Percentiles rank a stretch among this genome's conserved stretches.
These are phyloP conservation scores for Pezicula radicicola DNA, from an alignment of 2,329 filamentous ascomycete genomes.

Conservation along the genomic window DNA sequence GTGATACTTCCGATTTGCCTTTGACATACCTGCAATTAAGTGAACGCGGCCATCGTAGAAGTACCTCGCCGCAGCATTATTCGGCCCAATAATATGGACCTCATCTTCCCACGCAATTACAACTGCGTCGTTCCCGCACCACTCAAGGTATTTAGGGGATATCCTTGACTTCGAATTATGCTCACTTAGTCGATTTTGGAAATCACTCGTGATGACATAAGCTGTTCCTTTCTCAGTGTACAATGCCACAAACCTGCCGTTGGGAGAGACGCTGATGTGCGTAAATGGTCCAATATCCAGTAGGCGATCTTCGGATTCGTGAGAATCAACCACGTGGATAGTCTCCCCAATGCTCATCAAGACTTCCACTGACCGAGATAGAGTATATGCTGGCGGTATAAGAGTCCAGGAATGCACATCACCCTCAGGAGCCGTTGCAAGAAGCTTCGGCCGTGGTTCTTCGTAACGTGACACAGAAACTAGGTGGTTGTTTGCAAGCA, in stretches of 20 bases:
- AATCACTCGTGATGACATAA: conserved; percentile 93
- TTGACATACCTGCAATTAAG: conserved; percentile 65
- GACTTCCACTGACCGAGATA: conserved; percentile 91
- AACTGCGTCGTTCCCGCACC: conserved; percentile 94
- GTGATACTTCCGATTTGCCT: too few relatives aligned
- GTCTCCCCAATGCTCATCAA: conserved; percentile 82
- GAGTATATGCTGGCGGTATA: conserved; percentile 81
- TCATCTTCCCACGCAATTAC: conserved; percentile 98
- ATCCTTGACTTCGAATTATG: conserved; percentile 87
- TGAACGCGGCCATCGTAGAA: conserved; percentile 93
- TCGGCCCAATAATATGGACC: conserved; percentile 87
- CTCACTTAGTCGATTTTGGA: conserved; percentile 87
- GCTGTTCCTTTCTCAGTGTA: conserved; percentile 83
- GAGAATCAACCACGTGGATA: conserved; percentile 81
- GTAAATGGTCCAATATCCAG: conserved; percentile 90
- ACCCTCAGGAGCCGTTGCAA: conserved; percentile 74
- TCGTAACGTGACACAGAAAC: conserved; percentile 86
- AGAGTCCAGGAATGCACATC: conserved; percentile 85
- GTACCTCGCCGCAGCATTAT: conserved; percentile 71
- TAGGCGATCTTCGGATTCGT: conserved; percentile 86
- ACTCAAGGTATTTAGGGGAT: conserved; percentile 82
- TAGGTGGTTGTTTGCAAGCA: conserved; percentile 84
- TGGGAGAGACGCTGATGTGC: conserved; percentile 87
- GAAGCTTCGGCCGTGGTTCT: conserved; percentile 81
- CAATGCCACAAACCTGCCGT: conserved; percentile 82